A percentile compares a stretch with the other conserved stretches of the same genome.
phyloP scores from a whole-genome alignment of 805 yeast genomes.

The Candida anglica region DNA sequence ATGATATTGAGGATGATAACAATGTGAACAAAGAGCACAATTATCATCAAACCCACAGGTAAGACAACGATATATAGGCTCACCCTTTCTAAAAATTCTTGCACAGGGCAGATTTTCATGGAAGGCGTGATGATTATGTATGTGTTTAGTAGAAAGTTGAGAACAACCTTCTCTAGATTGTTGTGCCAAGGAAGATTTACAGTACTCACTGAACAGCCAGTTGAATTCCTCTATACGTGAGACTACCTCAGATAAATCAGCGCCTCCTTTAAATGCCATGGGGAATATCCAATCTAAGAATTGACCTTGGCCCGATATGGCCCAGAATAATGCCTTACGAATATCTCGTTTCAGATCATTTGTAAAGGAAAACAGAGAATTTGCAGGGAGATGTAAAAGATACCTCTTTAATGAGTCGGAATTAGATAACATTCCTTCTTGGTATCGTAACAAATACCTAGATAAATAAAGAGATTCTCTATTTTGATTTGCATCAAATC shows the following conservation, averaged over 20 bases:
- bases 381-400: constrained; percentile 29
- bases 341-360: constrained; percentile 20
- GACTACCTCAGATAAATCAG: constrained; percentile 1
- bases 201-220: constrained; percentile 31
- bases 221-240: constrained; percentile 21
- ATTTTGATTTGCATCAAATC: too few relatives aligned
- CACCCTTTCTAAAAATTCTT: constrained; percentile 68
- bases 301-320: constrained; percentile 29
- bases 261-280: constrained; percentile 10
- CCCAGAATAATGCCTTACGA: constrained; percentile 25
- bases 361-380: constrained; percentile 22
- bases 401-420: constrained; percentile 19
- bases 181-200: constrained; percentile 12
- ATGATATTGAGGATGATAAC: constrained; percentile 70
- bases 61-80: constrained; percentile 74
- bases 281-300: constrained; percentile 36
- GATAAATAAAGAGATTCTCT: too few relatives aligned
- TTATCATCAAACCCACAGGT: constrained; percentile 79
- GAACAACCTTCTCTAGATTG: constrained; percentile 13
- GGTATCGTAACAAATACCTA: too few relatives aligned
- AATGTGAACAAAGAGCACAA: constrained; percentile 75
- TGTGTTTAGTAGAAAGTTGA: constrained; percentile 11
- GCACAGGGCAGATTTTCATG: constrained; percentile 75
- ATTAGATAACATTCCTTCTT: constrained; percentile 1
- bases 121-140: constrained; percentile 28